These are phyloP conservation scores for Trichoderma endophyticum DNA, from an alignment of 2,329 filamentous ascomycete species.

Conservation along the genomic window DNA sequence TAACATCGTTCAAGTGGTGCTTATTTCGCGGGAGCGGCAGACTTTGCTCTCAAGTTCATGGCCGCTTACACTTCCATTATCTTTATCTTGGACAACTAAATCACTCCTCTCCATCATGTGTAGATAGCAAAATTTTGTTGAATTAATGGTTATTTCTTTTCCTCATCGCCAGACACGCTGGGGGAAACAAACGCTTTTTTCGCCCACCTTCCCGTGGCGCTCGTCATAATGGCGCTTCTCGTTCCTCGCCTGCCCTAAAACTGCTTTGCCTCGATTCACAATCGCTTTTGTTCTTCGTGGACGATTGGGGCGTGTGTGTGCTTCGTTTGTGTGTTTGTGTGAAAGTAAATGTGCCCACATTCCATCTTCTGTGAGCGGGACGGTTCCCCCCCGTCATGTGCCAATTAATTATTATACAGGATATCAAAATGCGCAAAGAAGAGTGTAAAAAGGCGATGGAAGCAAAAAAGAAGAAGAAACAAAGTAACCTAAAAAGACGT, in stretches of 20 bases:
- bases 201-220: no score
- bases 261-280: neutral
- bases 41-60: slow-evolving; percentile 40
- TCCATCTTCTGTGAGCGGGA: neutral
- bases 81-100: slow-evolving; percentile 34
- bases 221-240: neutral
- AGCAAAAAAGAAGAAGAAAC: neutral
- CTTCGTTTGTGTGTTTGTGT: neutral
- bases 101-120: neutral
- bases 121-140: neutral
- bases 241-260: neutral
- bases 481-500: neutral
- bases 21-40: slow-evolving; percentile 32
- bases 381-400: neutral
- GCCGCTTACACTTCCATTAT: slow-evolving; percentile 43
- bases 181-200: neutral
- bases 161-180: neutral
- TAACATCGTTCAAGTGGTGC: slow-evolving; percentile 35
- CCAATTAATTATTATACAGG: neutral
- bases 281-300: neutral
- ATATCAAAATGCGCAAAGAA: neutral
- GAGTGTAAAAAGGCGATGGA: neutral
- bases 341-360: neutral
- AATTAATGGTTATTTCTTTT: neutral
- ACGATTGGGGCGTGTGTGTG: neutral